phyloP scores from a whole-genome alignment of 2,329 filamentous ascomycete genomes.

The Fusarium beomiforme region DNA sequence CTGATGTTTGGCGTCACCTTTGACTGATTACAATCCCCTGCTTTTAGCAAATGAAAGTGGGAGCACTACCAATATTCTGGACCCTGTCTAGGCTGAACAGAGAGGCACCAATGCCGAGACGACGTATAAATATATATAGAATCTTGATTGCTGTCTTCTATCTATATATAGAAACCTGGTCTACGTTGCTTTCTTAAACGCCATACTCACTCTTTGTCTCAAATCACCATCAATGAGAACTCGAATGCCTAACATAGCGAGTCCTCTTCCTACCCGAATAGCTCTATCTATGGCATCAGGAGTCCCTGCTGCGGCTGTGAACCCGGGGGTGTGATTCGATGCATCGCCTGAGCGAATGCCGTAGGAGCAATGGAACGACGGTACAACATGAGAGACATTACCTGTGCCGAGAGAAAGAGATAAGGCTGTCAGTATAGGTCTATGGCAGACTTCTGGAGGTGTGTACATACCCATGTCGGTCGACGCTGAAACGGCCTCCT shows the following conservation, averaged over 20 bases:
- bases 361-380: neutral
- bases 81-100: too few relatives aligned
- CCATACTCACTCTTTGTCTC: neutral
- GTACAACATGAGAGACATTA: neutral
- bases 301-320: neutral
- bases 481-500: neutral
- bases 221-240: neutral
- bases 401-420: neutral
- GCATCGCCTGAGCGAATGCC: neutral
- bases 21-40: too few relatives aligned
- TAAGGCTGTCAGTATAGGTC: neutral
- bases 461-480: neutral
- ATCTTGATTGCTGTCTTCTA: too few relatives aligned
- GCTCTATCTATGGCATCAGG: neutral
- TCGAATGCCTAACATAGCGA: neutral
- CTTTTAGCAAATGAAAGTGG: too few relatives aligned
- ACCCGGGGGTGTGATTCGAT: neutral
- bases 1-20: too few relatives aligned
- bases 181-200: neutral
- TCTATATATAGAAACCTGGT: too few relatives aligned
- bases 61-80: too few relatives aligned
- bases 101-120: too few relatives aligned
- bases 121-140: too few relatives aligned
- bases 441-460: neutral
- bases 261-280: neutral